Base-by-base conservation (phyloP, 1,284 basidiomycete species). In the Mycena sp. region DNA sequence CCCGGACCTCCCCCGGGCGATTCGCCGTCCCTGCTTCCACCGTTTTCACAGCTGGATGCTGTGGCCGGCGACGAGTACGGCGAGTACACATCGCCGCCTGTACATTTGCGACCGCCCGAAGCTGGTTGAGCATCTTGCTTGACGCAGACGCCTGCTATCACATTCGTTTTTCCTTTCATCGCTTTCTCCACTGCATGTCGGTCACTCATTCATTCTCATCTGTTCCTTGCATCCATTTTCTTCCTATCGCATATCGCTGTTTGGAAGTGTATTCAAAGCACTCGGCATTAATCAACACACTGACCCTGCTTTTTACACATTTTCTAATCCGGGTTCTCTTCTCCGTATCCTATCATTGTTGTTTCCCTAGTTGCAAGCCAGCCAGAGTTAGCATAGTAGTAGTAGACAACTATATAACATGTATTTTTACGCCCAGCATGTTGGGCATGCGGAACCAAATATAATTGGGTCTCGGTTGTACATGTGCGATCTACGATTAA, bases 41-140 rank as follows among this genome's bases (percentile, higher is more conserved):
- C 92, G 6, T 93, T 92, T 72, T 86, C 91, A 30, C 85, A 91
- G 62, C 80, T 93, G 63, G 90, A 91, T 71, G 92, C 92, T 46
- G 88, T 94, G 48, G 93, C 93, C 45, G 92, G 91, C 65, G 86
- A 88, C 63, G 81, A 82, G 65, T 78, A 75, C 35, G 48, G 65
- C 56, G 84, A 85, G 63, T 86, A 86, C 64, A 84, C 87, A 44
- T 87, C 89, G 25, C 77, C 88, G 50, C 90, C 90, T 53, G 90
- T 91, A 87, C 85, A 88, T 44, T 88, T 91, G 71, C 84, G 84
- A 69, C 80, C 81, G 52, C 85, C 87, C 68, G 78, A 79, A 71
- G 77, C 79, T 67, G 69, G 69, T 68, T 80, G 72, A 78, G 12
- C 44, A 35, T 30, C 37, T 58, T 61, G 54, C 54, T 64, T 56